Percentiles rank a stretch among this genome's conserved stretches.
phyloP scores from a whole-genome alignment of 495 filamentous ascomycete species.

The Aspergillus biplanus region DNA sequence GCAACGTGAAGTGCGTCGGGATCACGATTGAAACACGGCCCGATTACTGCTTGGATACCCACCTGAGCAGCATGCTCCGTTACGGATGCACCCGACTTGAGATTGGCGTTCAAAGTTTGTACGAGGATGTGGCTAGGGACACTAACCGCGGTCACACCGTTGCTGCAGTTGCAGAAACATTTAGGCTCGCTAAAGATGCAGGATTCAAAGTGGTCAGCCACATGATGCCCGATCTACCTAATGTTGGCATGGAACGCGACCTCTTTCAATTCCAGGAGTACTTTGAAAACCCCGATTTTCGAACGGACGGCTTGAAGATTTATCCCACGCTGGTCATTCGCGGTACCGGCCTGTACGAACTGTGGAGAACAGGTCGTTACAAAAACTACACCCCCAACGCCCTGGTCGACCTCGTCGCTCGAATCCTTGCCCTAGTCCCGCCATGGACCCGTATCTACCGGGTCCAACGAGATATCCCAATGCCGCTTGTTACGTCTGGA shows the following conservation, averaged over 20 bases:
- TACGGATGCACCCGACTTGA: conserved; percentile 96
- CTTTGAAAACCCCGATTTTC: conserved; percentile 94
- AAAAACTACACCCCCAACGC: conserved; percentile 99
- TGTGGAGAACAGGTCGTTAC: conserved; percentile 96
- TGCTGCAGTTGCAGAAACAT: conserved; percentile 90
- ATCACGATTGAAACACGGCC: conserved; percentile 98
- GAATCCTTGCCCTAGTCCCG: conserved; percentile 90
- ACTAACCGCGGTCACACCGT: conserved; percentile 98
- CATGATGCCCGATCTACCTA: conserved; percentile 99
- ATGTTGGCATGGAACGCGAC: conserved; percentile 97
- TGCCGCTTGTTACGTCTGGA: conserved; percentile 95
- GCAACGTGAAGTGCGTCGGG: conserved; percentile 93
- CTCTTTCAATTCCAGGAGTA: conserved; percentile 96
- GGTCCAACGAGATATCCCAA: conserved; percentile 97
- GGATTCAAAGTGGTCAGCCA: conserved; percentile 98
- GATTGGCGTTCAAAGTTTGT: conserved; percentile 93
- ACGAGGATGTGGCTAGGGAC: conserved; percentile 97
- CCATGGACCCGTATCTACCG: conserved; percentile 99
- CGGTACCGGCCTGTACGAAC: conserved; percentile 93
- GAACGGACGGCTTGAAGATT: conserved; percentile 97
- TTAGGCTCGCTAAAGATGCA: conserved; percentile 92
- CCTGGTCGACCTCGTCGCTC: conserved; percentile 90
- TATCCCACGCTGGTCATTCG: conserved; percentile 98
- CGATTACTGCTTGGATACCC: conserved; percentile 92
- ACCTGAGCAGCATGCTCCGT: conserved; percentile 90